phyloP scores from a whole-genome alignment of 2,329 filamentous ascomycete genomes.

The Aspergillus ochraceoroseus region DNA sequence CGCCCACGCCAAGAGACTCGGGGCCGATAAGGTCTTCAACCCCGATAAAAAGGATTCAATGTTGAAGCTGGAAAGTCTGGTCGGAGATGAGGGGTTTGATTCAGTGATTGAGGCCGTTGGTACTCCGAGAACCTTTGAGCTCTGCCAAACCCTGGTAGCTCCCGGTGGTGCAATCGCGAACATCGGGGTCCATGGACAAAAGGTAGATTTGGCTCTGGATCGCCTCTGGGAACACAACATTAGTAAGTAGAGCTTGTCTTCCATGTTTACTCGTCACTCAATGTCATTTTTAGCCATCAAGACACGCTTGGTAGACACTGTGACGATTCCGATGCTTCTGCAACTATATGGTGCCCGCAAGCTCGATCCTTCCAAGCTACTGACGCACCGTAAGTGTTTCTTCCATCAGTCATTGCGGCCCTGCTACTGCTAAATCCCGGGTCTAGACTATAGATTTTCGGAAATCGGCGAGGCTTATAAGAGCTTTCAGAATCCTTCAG shows the following conservation, averaged over 20 bases:
- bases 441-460: not conserved
- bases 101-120: conserved; percentile 57
- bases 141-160: conserved; percentile 52
- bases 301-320: not conserved
- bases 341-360: not conserved
- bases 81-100: conserved; percentile 52
- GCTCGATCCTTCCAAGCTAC: not conserved
- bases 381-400: not conserved
- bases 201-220: conserved; percentile 51
- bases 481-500: not conserved
- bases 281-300: not conserved
- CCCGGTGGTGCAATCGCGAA: conserved; percentile 54
- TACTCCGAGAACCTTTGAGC: conserved; percentile 49
- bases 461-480: not conserved
- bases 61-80: conserved; percentile 42
- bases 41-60: conserved; percentile 36
- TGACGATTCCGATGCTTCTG: not conserved
- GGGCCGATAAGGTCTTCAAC: conserved; percentile 47
- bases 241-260: conserved; percentile 33
- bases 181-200: conserved; percentile 53
- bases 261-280: not conserved
- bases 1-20: conserved; percentile 46
- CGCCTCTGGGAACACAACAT: conserved; percentile 54
- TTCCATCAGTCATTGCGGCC: too few species aligned
- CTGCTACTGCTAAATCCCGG: not conserved